Percentiles rank a stretch among this genome's conserved stretches.
Evolutionary conservation across 2,329 filamentous ascomycete genomes (phyloP).

Genomic region (Aspergillus pseudonomiae): DNA sequence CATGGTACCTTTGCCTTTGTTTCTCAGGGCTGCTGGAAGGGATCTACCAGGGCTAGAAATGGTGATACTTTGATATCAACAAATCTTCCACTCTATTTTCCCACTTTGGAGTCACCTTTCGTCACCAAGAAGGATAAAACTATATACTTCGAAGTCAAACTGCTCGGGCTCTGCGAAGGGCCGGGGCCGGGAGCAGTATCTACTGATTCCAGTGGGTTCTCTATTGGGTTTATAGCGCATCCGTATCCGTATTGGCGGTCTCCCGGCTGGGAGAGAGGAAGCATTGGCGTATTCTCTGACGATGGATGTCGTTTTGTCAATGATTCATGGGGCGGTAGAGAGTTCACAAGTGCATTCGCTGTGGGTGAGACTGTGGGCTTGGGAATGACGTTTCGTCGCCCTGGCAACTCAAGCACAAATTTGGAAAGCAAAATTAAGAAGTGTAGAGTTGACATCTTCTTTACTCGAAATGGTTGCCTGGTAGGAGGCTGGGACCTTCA

Average conservation of each 20-base stretch:
- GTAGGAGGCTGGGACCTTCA: slow-evolving; percentile 62
- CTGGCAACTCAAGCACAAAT: slow-evolving; percentile 40
- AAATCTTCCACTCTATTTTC: slow-evolving; percentile 60
- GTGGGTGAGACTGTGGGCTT: slow-evolving; percentile 61
- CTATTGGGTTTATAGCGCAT: slow-evolving; percentile 62
- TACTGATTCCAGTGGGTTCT: slow-evolving; percentile 55
- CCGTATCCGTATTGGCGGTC: slow-evolving; percentile 65
- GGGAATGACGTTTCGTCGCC: slow-evolving; percentile 57
- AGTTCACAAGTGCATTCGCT: slow-evolving; percentile 58
- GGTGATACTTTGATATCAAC: slow-evolving; percentile 58
- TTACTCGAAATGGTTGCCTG: slow-evolving; percentile 59
- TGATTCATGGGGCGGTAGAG: slow-evolving; percentile 61
- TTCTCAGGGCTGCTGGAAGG: slow-evolving; percentile 48
- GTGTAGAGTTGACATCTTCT: slow-evolving; percentile 57
- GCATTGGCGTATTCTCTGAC: slow-evolving; percentile 64
- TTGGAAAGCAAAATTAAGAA: slow-evolving; percentile 24
- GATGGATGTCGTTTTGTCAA: slow-evolving; percentile 67
- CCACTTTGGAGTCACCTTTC: slow-evolving; percentile 53
- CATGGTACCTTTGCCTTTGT: slow-evolving; percentile 40
- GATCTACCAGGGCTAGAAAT: slow-evolving; percentile 46
- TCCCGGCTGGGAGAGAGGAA: slow-evolving; percentile 66
- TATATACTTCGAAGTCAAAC: slow-evolving; percentile 63
- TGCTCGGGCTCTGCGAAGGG: slow-evolving; percentile 47
- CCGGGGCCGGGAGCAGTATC: slow-evolving; percentile 35
- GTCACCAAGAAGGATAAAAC: slow-evolving; percentile 50